phyloP scores from a whole-genome alignment of 139 green algal genomes.

The Tetradesmus obliquus region DNA sequence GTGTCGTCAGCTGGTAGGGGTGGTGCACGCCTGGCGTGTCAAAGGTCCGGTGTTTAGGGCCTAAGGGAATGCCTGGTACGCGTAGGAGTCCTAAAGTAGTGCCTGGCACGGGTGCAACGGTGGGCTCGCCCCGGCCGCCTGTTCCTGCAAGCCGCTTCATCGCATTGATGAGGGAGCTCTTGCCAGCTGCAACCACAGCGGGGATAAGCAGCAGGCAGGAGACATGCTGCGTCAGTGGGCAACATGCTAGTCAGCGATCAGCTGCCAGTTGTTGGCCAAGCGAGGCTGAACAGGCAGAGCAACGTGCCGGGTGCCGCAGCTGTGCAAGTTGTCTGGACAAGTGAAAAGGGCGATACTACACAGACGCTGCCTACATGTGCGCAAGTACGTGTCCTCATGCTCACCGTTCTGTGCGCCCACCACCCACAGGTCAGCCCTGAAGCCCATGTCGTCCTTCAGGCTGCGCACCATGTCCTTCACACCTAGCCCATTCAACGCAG shows the following conservation, averaged over 20 bases:
- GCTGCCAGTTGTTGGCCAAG: not conserved
- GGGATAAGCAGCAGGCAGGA: not conserved
- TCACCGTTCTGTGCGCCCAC: conserved; percentile 87
- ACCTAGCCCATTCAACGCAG: conserved; percentile 52
- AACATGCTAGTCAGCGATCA: no score
- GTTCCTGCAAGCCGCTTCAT: conserved; percentile 78
- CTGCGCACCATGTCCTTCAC: conserved; percentile 61
- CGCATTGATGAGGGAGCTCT: conserved; percentile 95
- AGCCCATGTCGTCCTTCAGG: conserved; percentile 67
- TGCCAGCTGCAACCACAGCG: conserved; percentile 78
- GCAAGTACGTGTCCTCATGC: not conserved
- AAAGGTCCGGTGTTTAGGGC: conserved; percentile 76
- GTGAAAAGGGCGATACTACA: no score
- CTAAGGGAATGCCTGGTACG: conserved; percentile 80
- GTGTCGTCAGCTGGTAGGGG: conserved; percentile 82
- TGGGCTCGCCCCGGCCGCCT: conserved; percentile 63
- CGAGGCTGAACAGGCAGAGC: not conserved
- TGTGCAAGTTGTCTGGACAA: no score
- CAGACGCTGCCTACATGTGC: no score
- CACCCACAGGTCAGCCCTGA: conserved; percentile 94
- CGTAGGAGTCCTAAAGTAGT: conserved; percentile 94
- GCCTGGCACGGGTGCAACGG: conserved; percentile 88
- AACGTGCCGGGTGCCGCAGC: not conserved
- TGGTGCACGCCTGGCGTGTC: conserved; percentile 98
- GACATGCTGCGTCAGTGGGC: not conserved